Conservation (phyloP, 805 yeast species). For the Yarrowia divulgata region DNA sequence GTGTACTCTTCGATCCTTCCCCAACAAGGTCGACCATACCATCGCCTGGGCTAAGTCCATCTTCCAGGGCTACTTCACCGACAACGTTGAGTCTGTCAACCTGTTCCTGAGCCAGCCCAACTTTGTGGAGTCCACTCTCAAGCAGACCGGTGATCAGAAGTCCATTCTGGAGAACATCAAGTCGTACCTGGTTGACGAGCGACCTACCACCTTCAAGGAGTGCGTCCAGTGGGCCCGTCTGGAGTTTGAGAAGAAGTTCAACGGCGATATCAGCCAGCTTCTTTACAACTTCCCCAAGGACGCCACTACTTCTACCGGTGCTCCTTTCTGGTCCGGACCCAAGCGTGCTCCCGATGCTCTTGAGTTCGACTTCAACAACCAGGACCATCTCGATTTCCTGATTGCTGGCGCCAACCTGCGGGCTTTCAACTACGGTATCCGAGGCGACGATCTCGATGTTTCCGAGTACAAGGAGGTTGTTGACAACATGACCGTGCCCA, state of each 20-base stretch:
- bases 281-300: conserved; percentile 94
- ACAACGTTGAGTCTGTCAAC: conserved; percentile 93
- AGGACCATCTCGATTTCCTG: conserved; percentile 81
- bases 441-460: conserved; percentile 65
- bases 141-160: conserved; percentile 91
- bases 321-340: conserved; percentile 97
- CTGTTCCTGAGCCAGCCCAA: conserved; percentile 88
- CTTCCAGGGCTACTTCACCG: conserved; percentile 90
- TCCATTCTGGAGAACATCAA: conserved; percentile 80
- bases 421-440: conserved; percentile 88
- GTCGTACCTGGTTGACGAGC: conserved; percentile 71
- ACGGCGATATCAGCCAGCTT: conserved; percentile 86
- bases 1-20: conserved; percentile 97
- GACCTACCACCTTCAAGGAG: conserved; percentile 91
- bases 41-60: conserved; percentile 98
- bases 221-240: conserved; percentile 94
- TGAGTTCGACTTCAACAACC: conserved; percentile 73
- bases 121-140: conserved; percentile 88
- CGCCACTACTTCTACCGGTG: conserved; percentile 87
- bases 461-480: conserved; percentile 63
- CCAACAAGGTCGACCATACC: conserved; percentile 97
- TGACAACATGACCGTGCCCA: conserved; percentile 58
- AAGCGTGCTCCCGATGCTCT: conserved; percentile 95
- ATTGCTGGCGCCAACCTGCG: conserved; percentile 90
- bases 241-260: conserved; percentile 85